phyloP scores from a whole-genome alignment of 306 rosid genomes.

The Prinsepia uniflora region DNA sequence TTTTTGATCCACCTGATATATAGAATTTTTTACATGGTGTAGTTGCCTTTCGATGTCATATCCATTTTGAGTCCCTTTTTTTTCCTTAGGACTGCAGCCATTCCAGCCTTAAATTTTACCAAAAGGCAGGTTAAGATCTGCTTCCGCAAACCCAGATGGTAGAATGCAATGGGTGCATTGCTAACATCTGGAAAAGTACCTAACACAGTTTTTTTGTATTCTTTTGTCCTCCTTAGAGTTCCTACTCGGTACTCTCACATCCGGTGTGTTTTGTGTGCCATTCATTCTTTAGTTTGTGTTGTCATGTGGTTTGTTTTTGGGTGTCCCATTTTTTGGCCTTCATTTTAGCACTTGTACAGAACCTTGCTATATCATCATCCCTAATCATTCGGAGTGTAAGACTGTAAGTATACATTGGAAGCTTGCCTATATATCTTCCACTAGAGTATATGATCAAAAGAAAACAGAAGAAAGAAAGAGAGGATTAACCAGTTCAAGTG shows the following conservation, averaged over 20 bases:
- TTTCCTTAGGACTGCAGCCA: constrained; percentile 51
- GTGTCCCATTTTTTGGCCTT: constrained; percentile 72
- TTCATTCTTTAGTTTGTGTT: constrained; percentile 67
- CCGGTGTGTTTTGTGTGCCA: constrained; percentile 63
- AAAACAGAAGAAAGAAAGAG: constrained; percentile 17
- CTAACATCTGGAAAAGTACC: constrained; percentile 47
- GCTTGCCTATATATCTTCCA: constrained; percentile 49
- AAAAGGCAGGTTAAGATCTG: constrained; percentile 56
- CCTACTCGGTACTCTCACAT: constrained; percentile 38
- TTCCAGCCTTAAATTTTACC: constrained; percentile 71
- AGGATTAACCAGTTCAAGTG: constrained; percentile 54
- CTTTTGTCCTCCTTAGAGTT: constrained; percentile 31
- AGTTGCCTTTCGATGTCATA: constrained; percentile 31
- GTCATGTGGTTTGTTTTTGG: constrained; percentile 43
- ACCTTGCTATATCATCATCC: constrained; percentile 30
- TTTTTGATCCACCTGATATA: constrained; percentile 34
- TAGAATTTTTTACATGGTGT: constrained; percentile 20
- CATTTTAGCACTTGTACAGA: constrained; percentile 69
- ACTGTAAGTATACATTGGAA: constrained; percentile 80
- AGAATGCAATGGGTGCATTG: constrained; percentile 74
- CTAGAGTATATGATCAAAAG: constrained; percentile 55
- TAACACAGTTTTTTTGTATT: constrained; percentile 47
- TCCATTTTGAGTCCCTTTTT: constrained; percentile 32
- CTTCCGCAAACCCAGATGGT: constrained; percentile 41
- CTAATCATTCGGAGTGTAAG: constrained; percentile 68